A percentile compares a stretch with the other conserved stretches of the same genome.
phyloP scores from a whole-genome alignment of 164 flowering plant species.

The Vitis labrusca region DNA sequence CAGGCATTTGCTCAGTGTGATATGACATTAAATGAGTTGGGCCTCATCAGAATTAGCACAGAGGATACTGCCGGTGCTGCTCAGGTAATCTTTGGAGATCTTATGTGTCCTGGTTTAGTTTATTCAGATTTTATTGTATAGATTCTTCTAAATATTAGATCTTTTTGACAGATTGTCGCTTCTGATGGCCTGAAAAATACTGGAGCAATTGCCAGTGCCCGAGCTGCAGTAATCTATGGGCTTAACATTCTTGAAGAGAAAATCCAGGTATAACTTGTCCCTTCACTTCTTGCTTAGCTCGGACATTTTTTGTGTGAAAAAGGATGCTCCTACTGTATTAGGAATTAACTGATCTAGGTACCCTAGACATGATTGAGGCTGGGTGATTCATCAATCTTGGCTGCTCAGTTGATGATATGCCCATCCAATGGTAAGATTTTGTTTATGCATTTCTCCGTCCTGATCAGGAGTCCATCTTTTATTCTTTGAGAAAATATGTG shows the following conservation, averaged over 20 bases:
- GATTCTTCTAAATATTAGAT: not conserved
- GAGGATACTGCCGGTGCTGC: slow-evolving; percentile 90
- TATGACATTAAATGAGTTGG: slow-evolving; percentile 55
- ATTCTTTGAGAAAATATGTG: too few species aligned
- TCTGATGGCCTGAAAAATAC: slow-evolving; percentile 33
- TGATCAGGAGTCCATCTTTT: too few species aligned
- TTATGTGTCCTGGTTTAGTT: not conserved
- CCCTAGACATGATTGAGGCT: too few species aligned
- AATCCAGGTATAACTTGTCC: slow-evolving; percentile 38
- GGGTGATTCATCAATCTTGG: too few species aligned
- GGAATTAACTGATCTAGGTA: too few species aligned
- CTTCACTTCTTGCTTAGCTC: not conserved
- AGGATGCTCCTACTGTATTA: not conserved
- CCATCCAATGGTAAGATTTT: too few species aligned
- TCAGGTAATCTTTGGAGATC: slow-evolving; percentile 34
- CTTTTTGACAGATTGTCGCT: slow-evolving; percentile 38
- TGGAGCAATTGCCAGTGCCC: slow-evolving; percentile 58
- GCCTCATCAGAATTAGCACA: slow-evolving; percentile 52
- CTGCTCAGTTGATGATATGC: too few species aligned
- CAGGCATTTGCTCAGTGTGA: slow-evolving; percentile 84
- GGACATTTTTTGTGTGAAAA: not conserved
- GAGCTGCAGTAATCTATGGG: slow-evolving; percentile 61
- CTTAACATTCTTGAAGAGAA: slow-evolving; percentile 51
- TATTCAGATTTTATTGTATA: not conserved
- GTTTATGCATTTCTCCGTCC: too few species aligned